phyloP scores from a whole-genome alignment of 164 flowering plant species.

The Piper betle region DNA sequence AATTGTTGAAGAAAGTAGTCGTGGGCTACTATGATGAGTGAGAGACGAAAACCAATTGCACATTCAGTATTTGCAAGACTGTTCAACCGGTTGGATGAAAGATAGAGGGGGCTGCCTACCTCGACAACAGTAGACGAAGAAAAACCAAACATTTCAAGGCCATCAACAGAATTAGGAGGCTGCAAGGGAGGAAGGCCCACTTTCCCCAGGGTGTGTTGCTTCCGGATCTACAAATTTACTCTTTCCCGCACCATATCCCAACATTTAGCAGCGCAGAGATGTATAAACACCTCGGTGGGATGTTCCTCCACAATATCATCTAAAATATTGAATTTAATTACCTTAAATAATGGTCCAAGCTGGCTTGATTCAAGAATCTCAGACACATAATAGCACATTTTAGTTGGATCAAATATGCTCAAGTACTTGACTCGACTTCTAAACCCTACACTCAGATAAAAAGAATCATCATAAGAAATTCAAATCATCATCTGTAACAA shows the following conservation, averaged over 20 bases:
- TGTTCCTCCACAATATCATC: constrained; percentile 17
- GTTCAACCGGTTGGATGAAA: neutral
- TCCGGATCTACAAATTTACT: constrained; percentile 78
- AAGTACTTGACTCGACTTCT: constrained; percentile 75
- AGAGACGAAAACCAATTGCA: too few relatives aligned
- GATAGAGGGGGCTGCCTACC: constrained; percentile 24
- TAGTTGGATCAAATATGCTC: constrained; percentile 62
- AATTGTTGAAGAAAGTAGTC: neutral
- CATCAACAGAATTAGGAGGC: constrained; percentile 88
- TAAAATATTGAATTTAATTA: constrained; percentile 14
- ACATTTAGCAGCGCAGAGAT: constrained; percentile 56
- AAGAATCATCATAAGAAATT: neutral
- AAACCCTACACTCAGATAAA: constrained; percentile 52
- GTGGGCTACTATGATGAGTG: neutral
- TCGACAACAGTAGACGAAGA: constrained; percentile 72
- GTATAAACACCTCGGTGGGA: constrained; percentile 65
- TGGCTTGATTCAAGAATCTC: constrained; percentile 75
- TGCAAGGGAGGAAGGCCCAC: constrained; percentile 66
- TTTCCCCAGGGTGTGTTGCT: constrained; percentile 49
- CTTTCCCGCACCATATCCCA: constrained; percentile 95
- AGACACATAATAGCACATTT: constrained; percentile 57
- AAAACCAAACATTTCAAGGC: constrained; percentile 95
- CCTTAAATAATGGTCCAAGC: constrained; percentile 77
- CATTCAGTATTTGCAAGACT: neutral
- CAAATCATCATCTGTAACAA: neutral